Base-by-base conservation (phyloP, 352 stramenopile species). In the Chrysophaeum taylorii region DNA sequence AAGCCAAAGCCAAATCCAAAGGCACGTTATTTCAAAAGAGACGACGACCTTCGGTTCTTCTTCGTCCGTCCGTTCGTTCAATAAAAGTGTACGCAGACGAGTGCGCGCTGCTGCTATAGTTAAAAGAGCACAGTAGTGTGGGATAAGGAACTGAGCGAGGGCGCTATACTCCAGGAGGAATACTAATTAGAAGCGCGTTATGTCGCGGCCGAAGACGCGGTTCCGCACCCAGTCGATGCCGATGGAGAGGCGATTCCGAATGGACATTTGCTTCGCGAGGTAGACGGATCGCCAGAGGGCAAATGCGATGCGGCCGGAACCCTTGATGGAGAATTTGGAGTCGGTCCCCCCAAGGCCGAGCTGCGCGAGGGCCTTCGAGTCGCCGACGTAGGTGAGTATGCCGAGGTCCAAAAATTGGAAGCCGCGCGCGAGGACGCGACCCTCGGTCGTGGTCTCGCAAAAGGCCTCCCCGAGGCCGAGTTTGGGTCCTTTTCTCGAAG, bases 341-440 rank as follows among this genome's bases (percentile, higher is more conserved):
- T n/a, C n/a, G n/a, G n/a, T n/a, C 27, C 25, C 50, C 33, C 57
- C 35, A 2, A 37, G 5, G 14, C 14, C 31, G 18, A 93, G 75
- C 70, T 93, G 85, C 25, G 85, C 87, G 43, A 93, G 76, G 16
- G 85, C 85, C n/a, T 81, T 83, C 12, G 77, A 82, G 27, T 75
- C 80, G 16, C 87, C 85, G 12, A 85, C 90, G 75, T 93, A 93
- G 14, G 87, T 84, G 14, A 93, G 72, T 66, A 92, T 91, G 31
- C 87, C 87, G 5, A 93, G 74, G 73, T 93, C 89, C 14, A 92
- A 73, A 67, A 90, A 93, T 78, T 91, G 85, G 73, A 93, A 93
- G 37, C 82, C 81, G 66, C 87, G 86, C 7, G 85, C 85, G 72
- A 87, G 86, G 31, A 77, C 74, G n/a, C 29, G 60, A 29, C 48